A percentile compares a stretch with the other conserved stretches of the same genome.
Evolutionary conservation across 2,329 filamentous ascomycete species (phyloP).

Genomic region (Geosmithia morbida): DNA sequence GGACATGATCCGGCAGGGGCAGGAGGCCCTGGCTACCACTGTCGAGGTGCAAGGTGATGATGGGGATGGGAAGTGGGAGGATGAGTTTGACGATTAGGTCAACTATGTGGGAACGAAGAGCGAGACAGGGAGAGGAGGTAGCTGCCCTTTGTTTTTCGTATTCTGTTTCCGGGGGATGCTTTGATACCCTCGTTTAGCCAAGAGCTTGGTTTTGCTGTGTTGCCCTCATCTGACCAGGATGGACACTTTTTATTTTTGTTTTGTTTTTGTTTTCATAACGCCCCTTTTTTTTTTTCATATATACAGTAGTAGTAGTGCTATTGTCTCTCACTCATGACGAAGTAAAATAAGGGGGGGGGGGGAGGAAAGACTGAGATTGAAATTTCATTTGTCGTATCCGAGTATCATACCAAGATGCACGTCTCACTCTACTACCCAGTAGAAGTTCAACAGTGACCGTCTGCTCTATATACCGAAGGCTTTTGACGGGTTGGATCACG

Average conservation of each 20-base stretch:
- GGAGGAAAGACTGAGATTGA: no score
- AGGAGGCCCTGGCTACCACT: slow-evolving; percentile 70
- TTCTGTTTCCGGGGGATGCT: no score
- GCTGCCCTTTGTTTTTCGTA: no score
- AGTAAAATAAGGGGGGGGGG: no score
- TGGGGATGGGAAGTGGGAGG: slow-evolving; percentile 29
- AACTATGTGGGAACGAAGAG: no score
- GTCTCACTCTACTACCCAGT: background rate
- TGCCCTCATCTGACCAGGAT: no score
- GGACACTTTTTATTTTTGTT: no score
- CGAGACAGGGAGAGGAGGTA: no score
- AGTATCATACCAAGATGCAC: background rate
- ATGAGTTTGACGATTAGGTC: slow-evolving; percentile 15
- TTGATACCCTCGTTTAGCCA: no score
- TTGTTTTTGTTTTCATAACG: no score
- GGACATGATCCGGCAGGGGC: slow-evolving; percentile 80
- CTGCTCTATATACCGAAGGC: background rate
- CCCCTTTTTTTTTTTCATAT: background rate
- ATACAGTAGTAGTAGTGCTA: background rate
- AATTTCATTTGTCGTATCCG: no score
- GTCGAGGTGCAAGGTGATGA: slow-evolving; percentile 29
- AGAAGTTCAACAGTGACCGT: background rate
- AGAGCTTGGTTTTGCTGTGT: no score
- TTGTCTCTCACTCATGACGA: background rate
- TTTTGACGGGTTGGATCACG: background rate